Evolutionary conservation across 2,329 filamentous ascomycete species (phyloP).

Genomic region (Allantophomopsis lycopodina): DNA sequence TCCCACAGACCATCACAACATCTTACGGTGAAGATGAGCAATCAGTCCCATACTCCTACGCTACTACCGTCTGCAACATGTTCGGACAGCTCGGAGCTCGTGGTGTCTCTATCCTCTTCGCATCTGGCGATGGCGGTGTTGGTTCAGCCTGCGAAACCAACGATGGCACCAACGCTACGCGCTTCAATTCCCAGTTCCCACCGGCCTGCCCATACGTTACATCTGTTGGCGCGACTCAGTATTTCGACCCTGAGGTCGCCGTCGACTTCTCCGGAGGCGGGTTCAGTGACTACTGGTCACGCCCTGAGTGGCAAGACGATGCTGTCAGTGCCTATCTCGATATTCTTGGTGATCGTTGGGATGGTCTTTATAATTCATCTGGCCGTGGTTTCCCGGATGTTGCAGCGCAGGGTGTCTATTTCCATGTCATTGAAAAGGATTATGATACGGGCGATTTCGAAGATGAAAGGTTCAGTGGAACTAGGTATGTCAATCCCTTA

Average conservation of each 20-base stretch:
- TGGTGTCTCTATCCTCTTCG: slow-evolving; percentile 49
- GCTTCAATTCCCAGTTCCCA: slow-evolving; percentile 49
- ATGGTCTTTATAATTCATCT: slow-evolving; percentile 28
- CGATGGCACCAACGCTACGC: slow-evolving; percentile 36
- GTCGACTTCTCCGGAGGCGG: slow-evolving; percentile 31
- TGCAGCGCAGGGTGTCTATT: slow-evolving; percentile 41
- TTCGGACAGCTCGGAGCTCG: slow-evolving; percentile 50
- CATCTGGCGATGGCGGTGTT: slow-evolving; percentile 34
- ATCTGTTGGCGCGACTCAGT: slow-evolving; percentile 44
- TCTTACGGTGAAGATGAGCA: slow-evolving; percentile 57
- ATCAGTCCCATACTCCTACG: slow-evolving; percentile 44
- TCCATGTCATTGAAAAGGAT: slow-evolving; percentile 15
- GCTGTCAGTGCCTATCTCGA: slow-evolving; percentile 29
- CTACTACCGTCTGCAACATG: slow-evolving; percentile 42
- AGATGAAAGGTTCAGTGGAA: slow-evolving; percentile 7
- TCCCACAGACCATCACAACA: slow-evolving; percentile 48
- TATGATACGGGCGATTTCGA: background rate
- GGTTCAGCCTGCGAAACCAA: slow-evolving; percentile 33
- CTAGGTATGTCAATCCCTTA: slow-evolving; percentile 5
- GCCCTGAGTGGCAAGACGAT: slow-evolving; percentile 30
- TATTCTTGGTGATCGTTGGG: slow-evolving; percentile 25
- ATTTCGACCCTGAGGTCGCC: slow-evolving; percentile 29
- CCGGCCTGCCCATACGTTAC: slow-evolving; percentile 57
- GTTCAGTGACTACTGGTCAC: slow-evolving; percentile 35
- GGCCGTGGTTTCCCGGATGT: slow-evolving; percentile 41